A percentile compares a stretch with the other conserved stretches of the same genome.
These are phyloP conservation scores for Leccinum olivaceopallidum DNA, from an alignment of 768 basidiomycete genomes.

Conservation along the genomic window DNA sequence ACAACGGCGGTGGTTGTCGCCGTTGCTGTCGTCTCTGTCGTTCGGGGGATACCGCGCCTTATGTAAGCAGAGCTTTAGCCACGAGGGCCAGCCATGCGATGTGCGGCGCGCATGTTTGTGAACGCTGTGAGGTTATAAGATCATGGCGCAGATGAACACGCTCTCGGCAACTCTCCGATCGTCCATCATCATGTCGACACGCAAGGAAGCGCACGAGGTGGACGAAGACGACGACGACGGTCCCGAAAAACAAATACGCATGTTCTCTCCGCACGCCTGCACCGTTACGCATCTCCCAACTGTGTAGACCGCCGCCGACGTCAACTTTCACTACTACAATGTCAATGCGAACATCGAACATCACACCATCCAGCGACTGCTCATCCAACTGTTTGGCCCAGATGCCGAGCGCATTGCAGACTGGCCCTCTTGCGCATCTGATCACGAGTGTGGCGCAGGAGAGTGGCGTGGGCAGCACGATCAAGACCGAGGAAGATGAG, in stretches of 20 bases:
- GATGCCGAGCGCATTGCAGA: constrained; percentile 78
- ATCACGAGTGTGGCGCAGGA: constrained; percentile 73
- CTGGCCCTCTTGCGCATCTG: constrained; percentile 77
- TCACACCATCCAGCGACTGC: constrained; percentile 76
- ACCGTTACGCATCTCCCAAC: not conserved
- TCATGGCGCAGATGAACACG: too few species aligned
- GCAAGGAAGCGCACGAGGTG: constrained; percentile 42
- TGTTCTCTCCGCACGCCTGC: not conserved
- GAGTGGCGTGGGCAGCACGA: constrained; percentile 80
- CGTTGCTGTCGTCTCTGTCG: not conserved
- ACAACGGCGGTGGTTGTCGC: constrained; percentile 45
- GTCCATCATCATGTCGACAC: constrained; percentile 46
- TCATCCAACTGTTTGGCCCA: constrained; percentile 63
- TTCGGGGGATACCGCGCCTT: constrained; percentile 9
- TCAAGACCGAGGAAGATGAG: constrained; percentile 72
- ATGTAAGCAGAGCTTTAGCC: constrained; percentile 14
- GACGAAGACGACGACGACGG: constrained; percentile 35
- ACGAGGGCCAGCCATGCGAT: too few species aligned
- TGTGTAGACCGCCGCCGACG: constrained; percentile 24
- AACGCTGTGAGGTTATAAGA: too few species aligned
- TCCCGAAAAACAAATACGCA: constrained; percentile 41
- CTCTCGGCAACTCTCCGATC: not conserved
- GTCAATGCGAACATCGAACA: constrained; percentile 82
- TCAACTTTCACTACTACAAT: constrained; percentile 87
- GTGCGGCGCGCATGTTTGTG: too few species aligned